Evolutionary conservation across 2,329 filamentous ascomycete genomes (phyloP).

Genomic region (Microdochium trichocladiopsis): DNA sequence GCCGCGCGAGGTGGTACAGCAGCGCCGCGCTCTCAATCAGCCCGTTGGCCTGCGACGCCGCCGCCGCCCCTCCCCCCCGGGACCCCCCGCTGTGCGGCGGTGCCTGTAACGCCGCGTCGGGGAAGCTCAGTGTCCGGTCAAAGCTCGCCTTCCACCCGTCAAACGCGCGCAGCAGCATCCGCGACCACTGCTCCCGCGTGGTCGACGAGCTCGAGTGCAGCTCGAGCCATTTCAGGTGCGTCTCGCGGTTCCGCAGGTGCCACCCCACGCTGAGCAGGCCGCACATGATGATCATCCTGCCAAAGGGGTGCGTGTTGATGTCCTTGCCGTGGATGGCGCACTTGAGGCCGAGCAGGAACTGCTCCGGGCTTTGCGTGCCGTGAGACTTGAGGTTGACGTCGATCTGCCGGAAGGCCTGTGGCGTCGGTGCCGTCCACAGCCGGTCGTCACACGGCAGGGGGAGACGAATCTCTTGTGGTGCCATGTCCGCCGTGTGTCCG

Average conservation of each 20-base stretch:
- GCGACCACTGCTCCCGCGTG: slow-evolving; percentile 68
- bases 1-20: slow-evolving; percentile 79
- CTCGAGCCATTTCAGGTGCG: slow-evolving; percentile 74
- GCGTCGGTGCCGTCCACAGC: slow-evolving; percentile 75
- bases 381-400: slow-evolving; percentile 72
- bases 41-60: slow-evolving; percentile 46
- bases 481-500: slow-evolving; percentile 84
- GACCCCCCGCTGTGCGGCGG: slow-evolving; percentile 17
- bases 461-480: slow-evolving; percentile 80
- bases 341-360: slow-evolving; percentile 80
- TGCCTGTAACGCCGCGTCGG: slow-evolving; percentile 18
- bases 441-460: slow-evolving; percentile 83
- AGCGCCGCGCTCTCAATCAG: slow-evolving; percentile 75
- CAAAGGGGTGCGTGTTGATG: slow-evolving; percentile 81
- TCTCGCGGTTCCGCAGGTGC: slow-evolving; percentile 83
- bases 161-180: slow-evolving; percentile 69
- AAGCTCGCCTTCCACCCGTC: slow-evolving; percentile 85
- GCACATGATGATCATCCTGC: slow-evolving; percentile 84
- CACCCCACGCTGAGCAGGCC: slow-evolving; percentile 85
- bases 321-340: slow-evolving; percentile 73
- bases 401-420: slow-evolving; percentile 67
- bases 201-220: slow-evolving; percentile 55
- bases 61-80: too few relatives aligned
- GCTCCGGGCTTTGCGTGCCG: slow-evolving; percentile 63
- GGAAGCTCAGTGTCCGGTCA: slow-evolving; percentile 54